phyloP scores from a whole-genome alignment of 768 basidiomycete genomes.

The Panellus pusillus region DNA sequence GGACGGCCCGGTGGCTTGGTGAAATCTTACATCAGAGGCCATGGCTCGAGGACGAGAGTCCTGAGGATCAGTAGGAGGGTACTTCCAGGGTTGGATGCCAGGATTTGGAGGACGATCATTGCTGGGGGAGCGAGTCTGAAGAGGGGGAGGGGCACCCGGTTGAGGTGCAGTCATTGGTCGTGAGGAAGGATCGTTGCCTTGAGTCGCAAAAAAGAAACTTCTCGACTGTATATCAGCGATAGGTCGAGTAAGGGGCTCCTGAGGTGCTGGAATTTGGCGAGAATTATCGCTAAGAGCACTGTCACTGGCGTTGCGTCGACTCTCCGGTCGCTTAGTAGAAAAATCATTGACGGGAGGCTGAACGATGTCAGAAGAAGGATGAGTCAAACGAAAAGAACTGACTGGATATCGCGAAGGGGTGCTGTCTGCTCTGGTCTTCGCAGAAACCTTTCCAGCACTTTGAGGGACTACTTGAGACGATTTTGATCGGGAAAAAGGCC shows the following conservation, averaged over 20 bases:
- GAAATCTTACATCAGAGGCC: too few species aligned
- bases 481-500: constrained; percentile 20
- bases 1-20: too few species aligned
- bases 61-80: too few species aligned
- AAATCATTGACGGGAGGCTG: constrained; percentile 2
- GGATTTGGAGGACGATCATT: too few species aligned
- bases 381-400: background rate
- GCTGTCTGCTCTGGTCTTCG: constrained; percentile 15
- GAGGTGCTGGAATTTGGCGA: background rate
- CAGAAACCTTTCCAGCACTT: background rate
- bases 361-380: background rate
- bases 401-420: constrained; percentile 13
- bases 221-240: constrained; percentile 6
- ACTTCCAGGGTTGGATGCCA: too few species aligned
- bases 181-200: constrained; percentile 5
- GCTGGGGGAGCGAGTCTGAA: too few species aligned
- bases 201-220: constrained; percentile 9
- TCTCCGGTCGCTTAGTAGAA: constrained; percentile 3
- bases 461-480: constrained; percentile 15
- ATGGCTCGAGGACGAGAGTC: too few species aligned
- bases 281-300: background rate
- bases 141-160: background rate
- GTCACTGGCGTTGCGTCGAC: constrained; percentile 19
- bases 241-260: background rate
- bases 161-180: background rate